phyloP scores from a whole-genome alignment of 1,284 basidiomycete genomes.

The Ganoderma boninense region DNA sequence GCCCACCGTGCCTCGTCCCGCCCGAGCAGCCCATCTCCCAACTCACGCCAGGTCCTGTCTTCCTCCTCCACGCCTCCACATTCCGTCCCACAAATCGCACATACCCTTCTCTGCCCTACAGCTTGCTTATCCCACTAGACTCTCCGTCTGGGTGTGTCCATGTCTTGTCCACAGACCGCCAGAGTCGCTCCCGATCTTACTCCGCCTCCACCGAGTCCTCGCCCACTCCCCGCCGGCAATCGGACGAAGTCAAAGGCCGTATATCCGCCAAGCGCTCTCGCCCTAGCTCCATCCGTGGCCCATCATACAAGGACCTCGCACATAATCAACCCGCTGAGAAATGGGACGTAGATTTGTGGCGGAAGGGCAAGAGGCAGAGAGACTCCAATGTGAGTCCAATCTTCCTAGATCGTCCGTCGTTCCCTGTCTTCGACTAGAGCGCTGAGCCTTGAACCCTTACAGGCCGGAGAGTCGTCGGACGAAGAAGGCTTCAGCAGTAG shows the following conservation, averaged over 20 bases:
- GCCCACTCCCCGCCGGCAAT: slow-evolving; percentile 46
- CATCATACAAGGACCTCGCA: slow-evolving; percentile 46
- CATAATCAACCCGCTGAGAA: slow-evolving; percentile 47
- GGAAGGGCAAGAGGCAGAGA: slow-evolving; percentile 60
- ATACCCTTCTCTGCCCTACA: not conserved
- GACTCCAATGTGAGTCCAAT: slow-evolving; percentile 52
- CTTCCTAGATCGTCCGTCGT: slow-evolving; percentile 2
- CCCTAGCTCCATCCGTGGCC: slow-evolving; percentile 46
- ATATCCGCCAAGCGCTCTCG: slow-evolving; percentile 56
- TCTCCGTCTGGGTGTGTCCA: not conserved
- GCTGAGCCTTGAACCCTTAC: not conserved
- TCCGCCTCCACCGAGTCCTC: slow-evolving; percentile 52
- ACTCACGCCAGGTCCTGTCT: slow-evolving; percentile 5
- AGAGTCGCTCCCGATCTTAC: slow-evolving; percentile 64
- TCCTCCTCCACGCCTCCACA: not conserved
- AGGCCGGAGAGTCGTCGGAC: slow-evolving; percentile 24
- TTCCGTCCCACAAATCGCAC: not conserved
- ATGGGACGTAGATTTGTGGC: slow-evolving; percentile 61
- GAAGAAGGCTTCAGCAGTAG: slow-evolving; percentile 8
- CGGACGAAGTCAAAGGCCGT: slow-evolving; percentile 48
- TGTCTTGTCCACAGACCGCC: slow-evolving; percentile 22
- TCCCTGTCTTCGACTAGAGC: not conserved
- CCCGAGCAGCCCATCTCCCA: slow-evolving; percentile 7
- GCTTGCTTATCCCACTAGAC: not conserved
- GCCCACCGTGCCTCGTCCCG: slow-evolving; percentile 12